These are phyloP conservation scores for Phytophthora ohioensis DNA, from an alignment of 352 stramenopile species.

Conservation along the genomic window DNA sequence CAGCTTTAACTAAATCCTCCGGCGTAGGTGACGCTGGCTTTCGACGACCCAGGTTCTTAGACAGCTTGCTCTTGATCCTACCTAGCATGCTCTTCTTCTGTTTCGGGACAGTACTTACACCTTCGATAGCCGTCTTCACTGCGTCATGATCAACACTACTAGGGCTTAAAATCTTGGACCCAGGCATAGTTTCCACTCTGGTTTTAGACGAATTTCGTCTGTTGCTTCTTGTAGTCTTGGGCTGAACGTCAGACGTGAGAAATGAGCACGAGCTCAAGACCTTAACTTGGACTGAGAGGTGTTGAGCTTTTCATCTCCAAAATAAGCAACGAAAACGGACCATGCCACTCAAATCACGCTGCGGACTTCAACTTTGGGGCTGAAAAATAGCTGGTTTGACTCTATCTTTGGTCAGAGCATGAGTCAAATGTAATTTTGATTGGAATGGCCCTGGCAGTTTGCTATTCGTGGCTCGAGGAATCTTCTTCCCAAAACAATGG, in stretches of 20 bases:
- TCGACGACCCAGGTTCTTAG: constrained; percentile 55
- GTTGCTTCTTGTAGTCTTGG: not conserved
- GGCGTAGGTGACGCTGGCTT: constrained; percentile 50
- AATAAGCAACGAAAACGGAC: constrained; percentile 34
- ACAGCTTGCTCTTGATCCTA: constrained; percentile 75
- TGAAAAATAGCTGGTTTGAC: constrained; percentile 3
- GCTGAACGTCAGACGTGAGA: constrained; percentile 21
- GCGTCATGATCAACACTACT: constrained; percentile 10
- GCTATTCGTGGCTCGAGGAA: constrained; percentile 4
- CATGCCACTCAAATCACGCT: constrained; percentile 4
- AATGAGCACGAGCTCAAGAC: constrained; percentile 8
- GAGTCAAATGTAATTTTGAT: not conserved
- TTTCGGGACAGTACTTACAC: constrained; percentile 26
- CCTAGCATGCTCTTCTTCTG: constrained; percentile 74
- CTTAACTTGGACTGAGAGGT: constrained; percentile 15
- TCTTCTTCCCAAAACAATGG: too few relatives aligned
- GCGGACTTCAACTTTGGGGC: not conserved
- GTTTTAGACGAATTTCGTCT: not conserved
- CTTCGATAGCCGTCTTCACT: constrained; percentile 8
- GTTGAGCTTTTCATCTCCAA: constrained; percentile 6
- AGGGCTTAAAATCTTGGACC: constrained; percentile 45
- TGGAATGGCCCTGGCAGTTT: not conserved
- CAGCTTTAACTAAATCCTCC: constrained; percentile 38
- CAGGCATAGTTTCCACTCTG: constrained; percentile 20
- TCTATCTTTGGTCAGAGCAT: constrained; percentile 22